A percentile compares a stretch with the other conserved stretches of the same genome.
Conservation (phyloP, 805 yeast species). For the Limtongia smithiae region DNA sequence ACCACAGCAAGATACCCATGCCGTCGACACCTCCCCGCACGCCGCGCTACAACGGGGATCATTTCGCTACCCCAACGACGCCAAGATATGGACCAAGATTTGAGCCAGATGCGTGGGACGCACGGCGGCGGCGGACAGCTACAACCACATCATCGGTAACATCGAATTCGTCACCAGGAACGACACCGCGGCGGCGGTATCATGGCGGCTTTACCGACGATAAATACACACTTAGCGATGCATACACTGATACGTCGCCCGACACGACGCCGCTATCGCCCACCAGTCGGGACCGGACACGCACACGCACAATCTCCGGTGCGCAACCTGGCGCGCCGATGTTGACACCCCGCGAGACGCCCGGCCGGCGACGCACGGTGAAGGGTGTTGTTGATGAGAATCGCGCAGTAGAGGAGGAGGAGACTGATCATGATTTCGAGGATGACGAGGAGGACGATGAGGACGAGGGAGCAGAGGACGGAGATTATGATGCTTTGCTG, state of each 20-base stretch:
- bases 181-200: too few relatives aligned
- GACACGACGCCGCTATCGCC: too few relatives aligned
- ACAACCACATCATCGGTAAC: background rate
- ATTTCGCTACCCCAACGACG: slow-evolving; percentile 25
- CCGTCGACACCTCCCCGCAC: slow-evolving; percentile 7
- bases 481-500: too few relatives aligned
- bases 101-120: too few relatives aligned
- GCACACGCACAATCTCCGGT: slow-evolving; percentile 23
- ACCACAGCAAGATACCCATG: background rate
- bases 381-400: background rate
- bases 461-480: too few relatives aligned
- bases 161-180: slow-evolving; percentile 1
- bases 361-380: slow-evolving; percentile 5
- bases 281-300: too few relatives aligned
- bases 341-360: slow-evolving; percentile 27
- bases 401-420: slow-evolving; percentile 5
- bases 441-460: too few relatives aligned
- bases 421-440: too few relatives aligned
- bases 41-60: background rate
- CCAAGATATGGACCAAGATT: slow-evolving; percentile 25
- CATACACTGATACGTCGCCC: background rate
- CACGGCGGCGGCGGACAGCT: too few relatives aligned
- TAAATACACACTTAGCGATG: too few relatives aligned
- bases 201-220: too few relatives aligned
- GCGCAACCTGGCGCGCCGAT: slow-evolving; percentile 19